Evolutionary conservation across 1,284 basidiomycete species (phyloP), one percentile per base, ranked within the genome.

Genomic region (Cryptococcus sp.): DNA sequence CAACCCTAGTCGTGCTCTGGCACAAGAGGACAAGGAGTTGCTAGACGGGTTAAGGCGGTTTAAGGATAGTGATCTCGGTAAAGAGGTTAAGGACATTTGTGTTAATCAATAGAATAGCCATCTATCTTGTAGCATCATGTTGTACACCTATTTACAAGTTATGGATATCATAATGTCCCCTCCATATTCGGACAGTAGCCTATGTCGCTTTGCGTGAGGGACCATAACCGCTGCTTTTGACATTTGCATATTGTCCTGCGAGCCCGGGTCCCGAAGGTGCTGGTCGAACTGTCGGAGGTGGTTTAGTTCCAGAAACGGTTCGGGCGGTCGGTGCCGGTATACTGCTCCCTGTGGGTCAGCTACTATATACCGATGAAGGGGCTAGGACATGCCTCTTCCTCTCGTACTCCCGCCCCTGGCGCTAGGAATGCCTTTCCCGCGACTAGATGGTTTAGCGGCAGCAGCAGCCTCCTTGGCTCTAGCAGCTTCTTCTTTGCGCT

Each of bases 151-250:
- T 19, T 7, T 16, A 19, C 19, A 42, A 42, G 16, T 42, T 21
- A 44, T 19, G 21, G 22, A 19, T 24, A 2, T 14, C 42, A 16
- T 34, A 34, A 9, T 34, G 16, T 16, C 32, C 32, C 28, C 40
- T 45, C 40, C 44, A 43, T 45, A 45, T 22, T 21, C 46, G n/a
- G n/a, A n/a, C n/a, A n/a, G n/a, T n/a, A n/a, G 50, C 39, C 48
- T 34, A 34, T 34, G 32, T 16, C 10, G 10, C 32, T 34, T 49
- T 49, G n/a, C 36, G 37, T 14, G 56, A 39, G 7, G 69, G 69
- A 0, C 73, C 73, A 50, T 75, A 75, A 14, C 73, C 73, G 50
- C 70, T 72, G 45, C 70, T 70, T 52, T 65, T 64, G 4, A 75
- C 71, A 57, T 71, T 58, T 18, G 61, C 56, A 48, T 67, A 72